Evolutionary conservation across 768 basidiomycete species (phyloP), one percentile per base, ranked within the genome.

Genomic region (Tulasnella sp.): DNA sequence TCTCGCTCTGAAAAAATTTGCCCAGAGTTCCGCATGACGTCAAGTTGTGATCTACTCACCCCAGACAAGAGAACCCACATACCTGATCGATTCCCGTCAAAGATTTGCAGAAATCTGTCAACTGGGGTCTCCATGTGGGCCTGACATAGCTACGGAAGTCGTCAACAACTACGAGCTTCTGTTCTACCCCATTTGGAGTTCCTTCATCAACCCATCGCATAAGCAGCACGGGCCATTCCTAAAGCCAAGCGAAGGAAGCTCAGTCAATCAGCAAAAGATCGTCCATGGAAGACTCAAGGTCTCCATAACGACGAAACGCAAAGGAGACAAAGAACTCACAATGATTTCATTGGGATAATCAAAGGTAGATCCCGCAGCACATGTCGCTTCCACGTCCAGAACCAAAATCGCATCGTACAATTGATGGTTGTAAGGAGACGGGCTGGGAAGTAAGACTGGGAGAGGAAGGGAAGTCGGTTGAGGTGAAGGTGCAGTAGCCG

Each of bases 321-420:
- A 19, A 5, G 26, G 8, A 50, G 52, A 64, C 26, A 60, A 55
- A 51, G 48, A 58, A 78, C 85, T 68, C 69, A 89, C 95, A 63
- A 98, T 96, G 58, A 98, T 93, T 73, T 98, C 95, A 71, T 96
- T 96, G 1, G 94, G 88, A 73, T 84, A 95, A 56, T 84, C 80
- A 64, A 91, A 88, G 66, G 78, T 77, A 32, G 81, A 77, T 38
- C 84, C 86, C 65, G 70, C 70, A 45, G 78, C 68, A 66, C 91
- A 94, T 1, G 91, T 94, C 11, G 83, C 91, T 69, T 94, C 91
- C 53, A 94, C 85, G 66, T 97, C 94, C 58, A 95, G 76, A 34
- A 96, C 85, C 17, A 96, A 80, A 67, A 91, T 91, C 3, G 80
- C 81, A 49, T 92, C 88, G 67, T 81, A 87, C 0, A 80, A 71